Evolutionary conservation across 148 eudicot genomes (phyloP), one percentile per base, ranked within the genome.

Genomic region (Spergularia bocconei): DNA sequence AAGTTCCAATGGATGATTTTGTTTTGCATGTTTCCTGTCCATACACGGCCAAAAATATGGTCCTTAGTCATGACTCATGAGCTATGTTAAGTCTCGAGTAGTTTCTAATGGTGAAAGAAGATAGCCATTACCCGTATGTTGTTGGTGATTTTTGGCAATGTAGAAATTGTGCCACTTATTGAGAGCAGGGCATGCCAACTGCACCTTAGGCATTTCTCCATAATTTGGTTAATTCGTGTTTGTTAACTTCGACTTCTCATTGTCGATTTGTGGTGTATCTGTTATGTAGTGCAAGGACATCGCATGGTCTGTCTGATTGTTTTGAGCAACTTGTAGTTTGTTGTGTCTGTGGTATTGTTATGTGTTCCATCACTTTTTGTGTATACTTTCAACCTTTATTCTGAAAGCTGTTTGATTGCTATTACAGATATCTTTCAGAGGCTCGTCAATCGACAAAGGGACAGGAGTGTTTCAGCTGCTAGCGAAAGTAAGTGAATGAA

Each of bases 361-460:
- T 62, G 14, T 21, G 33, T 56, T 7, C 7, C 50, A n/a, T 54
- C 7, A 25, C 17, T n/a, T 39, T 53, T 72, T 41, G 50, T 33
- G 0, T 5, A 8, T 44, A 38, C 23, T 11, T 67, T 33, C 13
- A 8, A 55, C 36, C 16, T 60, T 44, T 73, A 51, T 63, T 55
- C 36, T 25, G 5, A 69, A n/a, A 17, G 13, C 17, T 47, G 21
- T 60, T 73, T 70, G 50, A 23, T 60, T 74, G 38, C 54, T 52
- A 17, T 89, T 48, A 69, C 88, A 93, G 97, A 47, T 92, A 58
- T 68, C 88, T 7, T 87, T 89, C 73, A 86, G 78, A 76, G 80
- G 79, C 48, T 84, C 90, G 56, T 79, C 88, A 36, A 73, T 76
- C 63, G 84, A 82, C 73, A 76, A 86, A 55, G 68, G 20, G 62